phyloP scores from a whole-genome alignment of 208 protist species.

The Leishmania martiniquensis region DNA sequence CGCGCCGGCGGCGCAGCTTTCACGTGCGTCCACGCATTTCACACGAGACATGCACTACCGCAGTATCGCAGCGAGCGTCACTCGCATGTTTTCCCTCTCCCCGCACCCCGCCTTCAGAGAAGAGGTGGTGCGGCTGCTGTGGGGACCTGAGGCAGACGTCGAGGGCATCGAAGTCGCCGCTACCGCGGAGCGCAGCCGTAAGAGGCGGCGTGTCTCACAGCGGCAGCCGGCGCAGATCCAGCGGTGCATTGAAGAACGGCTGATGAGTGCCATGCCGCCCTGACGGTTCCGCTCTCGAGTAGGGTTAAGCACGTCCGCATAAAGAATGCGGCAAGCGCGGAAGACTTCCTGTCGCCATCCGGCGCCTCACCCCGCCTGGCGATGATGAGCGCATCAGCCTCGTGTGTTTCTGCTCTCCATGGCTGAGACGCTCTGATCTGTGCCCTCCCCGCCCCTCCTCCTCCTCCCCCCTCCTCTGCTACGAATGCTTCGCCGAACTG shows the following conservation, averaged over 20 bases:
- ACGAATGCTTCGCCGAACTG: background rate
- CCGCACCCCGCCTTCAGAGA: constrained; percentile 44
- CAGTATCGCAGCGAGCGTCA: constrained; percentile 73
- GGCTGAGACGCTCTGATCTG: background rate
- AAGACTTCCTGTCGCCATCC: background rate
- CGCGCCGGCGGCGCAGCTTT: background rate
- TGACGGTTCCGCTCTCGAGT: background rate
- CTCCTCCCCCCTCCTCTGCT: background rate
- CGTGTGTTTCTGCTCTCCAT: background rate
- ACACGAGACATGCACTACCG: constrained; percentile 30
- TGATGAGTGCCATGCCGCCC: background rate
- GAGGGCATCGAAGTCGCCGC: background rate
- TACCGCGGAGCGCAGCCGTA: background rate
- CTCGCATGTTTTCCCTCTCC: constrained; percentile 55
- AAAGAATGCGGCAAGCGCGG: background rate
- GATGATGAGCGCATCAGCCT: background rate
- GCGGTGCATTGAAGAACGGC: constrained; percentile 20
- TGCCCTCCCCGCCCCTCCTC: background rate
- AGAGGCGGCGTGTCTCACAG: background rate
- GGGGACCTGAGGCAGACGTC: background rate
- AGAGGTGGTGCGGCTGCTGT: constrained; percentile 66
- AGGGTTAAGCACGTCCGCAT: background rate
- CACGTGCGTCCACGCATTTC: background rate
- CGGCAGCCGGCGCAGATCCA: constrained; percentile 9
- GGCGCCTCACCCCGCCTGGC: background rate